A percentile compares a stretch with the other conserved stretches of the same genome.
Conservation (phyloP, 2,329 filamentous ascomycete species). For the Sporothrix brunneoviolacea region DNA sequence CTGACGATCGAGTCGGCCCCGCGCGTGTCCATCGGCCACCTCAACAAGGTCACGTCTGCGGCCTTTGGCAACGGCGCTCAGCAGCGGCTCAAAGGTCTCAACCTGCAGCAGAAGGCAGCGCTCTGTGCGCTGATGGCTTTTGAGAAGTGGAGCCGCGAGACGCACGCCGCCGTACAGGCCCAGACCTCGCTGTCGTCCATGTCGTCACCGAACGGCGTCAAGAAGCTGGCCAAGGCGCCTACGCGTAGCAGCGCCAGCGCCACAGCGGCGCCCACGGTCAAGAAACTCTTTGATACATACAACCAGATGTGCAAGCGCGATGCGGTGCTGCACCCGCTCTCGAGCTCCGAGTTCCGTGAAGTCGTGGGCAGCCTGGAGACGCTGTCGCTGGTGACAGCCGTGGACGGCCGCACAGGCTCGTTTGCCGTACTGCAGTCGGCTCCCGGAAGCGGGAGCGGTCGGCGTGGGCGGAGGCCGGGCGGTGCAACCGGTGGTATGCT, state of each 20-base stretch:
- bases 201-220: slow-evolving; percentile 8
- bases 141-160: slow-evolving; percentile 64
- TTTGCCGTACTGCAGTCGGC: slow-evolving; percentile 61
- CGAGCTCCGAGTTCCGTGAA: slow-evolving; percentile 87
- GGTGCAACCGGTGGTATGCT: slow-evolving; percentile 35
- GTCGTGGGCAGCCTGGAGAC: slow-evolving; percentile 87
- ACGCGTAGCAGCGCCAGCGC: slow-evolving; percentile 23
- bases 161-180: slow-evolving; percentile 29
- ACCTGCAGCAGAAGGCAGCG: slow-evolving; percentile 93
- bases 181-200: slow-evolving; percentile 5
- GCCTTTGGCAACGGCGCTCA: slow-evolving; percentile 84
- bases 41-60: slow-evolving; percentile 83
- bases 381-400: slow-evolving; percentile 67
- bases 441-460: slow-evolving; percentile 53
- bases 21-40: slow-evolving; percentile 79
- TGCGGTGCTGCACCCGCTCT: slow-evolving; percentile 82
- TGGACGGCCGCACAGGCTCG: slow-evolving; percentile 62
- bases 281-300: slow-evolving; percentile 79
- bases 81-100: slow-evolving; percentile 78
- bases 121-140: slow-evolving; percentile 81
- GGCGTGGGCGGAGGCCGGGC: slow-evolving; percentile 10
- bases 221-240: slow-evolving; percentile 11
- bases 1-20: slow-evolving; percentile 76
- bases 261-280: slow-evolving; percentile 66
- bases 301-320: slow-evolving; percentile 75